These are phyloP conservation scores for Steccherinum ochraceum DNA, from an alignment of 768 basidiomycete species.

Conservation along the genomic window DNA sequence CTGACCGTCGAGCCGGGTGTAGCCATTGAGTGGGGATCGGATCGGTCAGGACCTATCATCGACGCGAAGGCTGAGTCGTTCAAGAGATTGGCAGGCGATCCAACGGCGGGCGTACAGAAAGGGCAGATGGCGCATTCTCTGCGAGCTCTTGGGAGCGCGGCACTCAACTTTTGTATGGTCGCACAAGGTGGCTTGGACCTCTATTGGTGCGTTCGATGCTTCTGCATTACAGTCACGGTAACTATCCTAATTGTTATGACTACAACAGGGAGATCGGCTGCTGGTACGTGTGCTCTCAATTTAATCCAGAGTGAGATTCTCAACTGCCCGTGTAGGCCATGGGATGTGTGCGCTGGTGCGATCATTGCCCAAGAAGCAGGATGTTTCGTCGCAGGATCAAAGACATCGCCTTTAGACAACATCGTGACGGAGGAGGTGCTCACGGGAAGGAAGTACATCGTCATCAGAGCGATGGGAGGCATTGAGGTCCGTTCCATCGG, in stretches of 20 bases:
- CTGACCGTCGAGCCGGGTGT: constrained; percentile 5
- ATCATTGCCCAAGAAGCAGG: constrained; percentile 92
- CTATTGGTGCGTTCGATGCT: constrained; percentile 58
- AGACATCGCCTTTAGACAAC: constrained; percentile 32
- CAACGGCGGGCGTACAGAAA: constrained; percentile 49
- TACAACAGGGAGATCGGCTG: constrained; percentile 71
- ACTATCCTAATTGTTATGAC: neutral
- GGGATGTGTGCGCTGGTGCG: constrained; percentile 89
- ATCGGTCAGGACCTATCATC: constrained; percentile 51
- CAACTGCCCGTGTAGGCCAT: constrained; percentile 39
- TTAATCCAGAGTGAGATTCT: neutral
- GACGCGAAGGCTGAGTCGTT: constrained; percentile 61
- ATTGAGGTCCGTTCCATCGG: constrained; percentile 34
- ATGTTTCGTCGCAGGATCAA: constrained; percentile 67
- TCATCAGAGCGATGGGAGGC: constrained; percentile 65
- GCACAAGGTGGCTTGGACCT: constrained; percentile 86
- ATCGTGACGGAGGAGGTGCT: constrained; percentile 66
- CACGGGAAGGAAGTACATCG: constrained; percentile 74
- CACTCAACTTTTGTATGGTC: constrained; percentile 76
- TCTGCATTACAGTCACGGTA: constrained; percentile 1
- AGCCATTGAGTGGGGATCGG: constrained; percentile 89
- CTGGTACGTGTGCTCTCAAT: constrained; percentile 28
- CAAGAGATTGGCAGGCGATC: constrained; percentile 68
- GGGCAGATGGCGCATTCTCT: constrained; percentile 85
- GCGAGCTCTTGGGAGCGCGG: constrained; percentile 78